phyloP scores from a whole-genome alignment of 331 rosid genomes.

The Malus hybrid region DNA sequence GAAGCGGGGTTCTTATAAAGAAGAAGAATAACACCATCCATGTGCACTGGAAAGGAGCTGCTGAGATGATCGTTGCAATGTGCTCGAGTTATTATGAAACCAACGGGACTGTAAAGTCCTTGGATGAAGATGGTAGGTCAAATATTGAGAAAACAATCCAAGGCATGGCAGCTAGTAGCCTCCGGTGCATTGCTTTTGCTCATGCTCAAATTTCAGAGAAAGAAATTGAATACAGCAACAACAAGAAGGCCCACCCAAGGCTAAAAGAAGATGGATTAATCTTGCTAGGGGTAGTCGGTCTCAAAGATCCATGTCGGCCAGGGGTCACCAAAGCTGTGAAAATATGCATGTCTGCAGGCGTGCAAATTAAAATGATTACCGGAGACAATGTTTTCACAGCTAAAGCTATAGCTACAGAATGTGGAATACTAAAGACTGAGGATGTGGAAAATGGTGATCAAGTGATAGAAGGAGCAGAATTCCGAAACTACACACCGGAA shows the following conservation, averaged over 20 bases:
- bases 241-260: slow-evolving; percentile 6
- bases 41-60: slow-evolving; percentile 91
- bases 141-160: slow-evolving; percentile 47
- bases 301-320: slow-evolving; percentile 78
- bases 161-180: slow-evolving; percentile 88
- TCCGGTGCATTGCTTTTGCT: slow-evolving; percentile 83
- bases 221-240: slow-evolving; percentile 16
- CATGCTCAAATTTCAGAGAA: slow-evolving; percentile 33
- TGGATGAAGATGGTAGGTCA: slow-evolving; percentile 32
- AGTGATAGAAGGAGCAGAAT: slow-evolving; percentile 67
- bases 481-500: slow-evolving; percentile 53
- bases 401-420: slow-evolving; percentile 77
- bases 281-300: slow-evolving; percentile 70
- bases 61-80: slow-evolving; percentile 72
- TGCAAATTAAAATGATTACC: slow-evolving; percentile 69
- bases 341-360: slow-evolving; percentile 63
- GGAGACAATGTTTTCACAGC: slow-evolving; percentile 93
- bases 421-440: slow-evolving; percentile 49
- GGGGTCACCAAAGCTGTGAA: slow-evolving; percentile 49
- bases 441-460: slow-evolving; percentile 18
- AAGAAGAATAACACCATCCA: slow-evolving; percentile 31
- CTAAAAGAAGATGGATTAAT: slow-evolving; percentile 48
- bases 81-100: slow-evolving; percentile 50
- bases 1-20: slow-evolving; percentile 62
- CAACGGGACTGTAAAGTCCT: slow-evolving; percentile 31